A percentile compares a stretch with the other conserved stretches of the same genome.
phyloP scores from a whole-genome alignment of 768 basidiomycete genomes.

The Tulasnella sp. region DNA sequence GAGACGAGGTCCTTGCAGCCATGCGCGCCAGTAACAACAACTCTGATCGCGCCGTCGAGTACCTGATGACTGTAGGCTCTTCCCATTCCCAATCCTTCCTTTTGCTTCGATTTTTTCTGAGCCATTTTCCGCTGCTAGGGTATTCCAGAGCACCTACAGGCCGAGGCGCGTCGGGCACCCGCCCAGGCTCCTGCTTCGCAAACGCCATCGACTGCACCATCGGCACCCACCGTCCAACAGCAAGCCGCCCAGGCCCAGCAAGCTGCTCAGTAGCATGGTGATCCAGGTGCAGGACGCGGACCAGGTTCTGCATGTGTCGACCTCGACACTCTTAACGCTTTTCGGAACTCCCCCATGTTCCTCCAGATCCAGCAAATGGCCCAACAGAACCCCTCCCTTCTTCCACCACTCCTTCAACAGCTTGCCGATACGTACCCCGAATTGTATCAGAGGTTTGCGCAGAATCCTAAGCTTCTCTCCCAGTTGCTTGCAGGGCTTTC shows the following conservation, averaged over 20 bases:
- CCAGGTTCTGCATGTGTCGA: conserved; percentile 41
- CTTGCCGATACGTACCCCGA: conserved; percentile 69
- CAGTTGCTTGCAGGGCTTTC: conserved; percentile 53
- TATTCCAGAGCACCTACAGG: conserved; percentile 67
- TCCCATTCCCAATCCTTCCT: background rate
- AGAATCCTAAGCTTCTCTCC: conserved; percentile 67
- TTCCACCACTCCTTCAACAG: conserved; percentile 82
- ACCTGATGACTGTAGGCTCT: conserved; percentile 77
- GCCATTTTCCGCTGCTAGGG: conserved; percentile 51
- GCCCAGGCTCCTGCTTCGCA: conserved; percentile 40
- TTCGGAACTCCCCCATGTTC: conserved; percentile 62
- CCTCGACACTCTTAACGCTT: conserved; percentile 46
- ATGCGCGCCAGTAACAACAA: conserved; percentile 95
- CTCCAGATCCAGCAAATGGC: conserved; percentile 69
- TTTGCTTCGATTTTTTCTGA: conserved; percentile 19
- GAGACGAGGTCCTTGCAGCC: conserved; percentile 79
- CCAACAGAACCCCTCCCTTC: conserved; percentile 66
- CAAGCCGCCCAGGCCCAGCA: conserved; percentile 44
- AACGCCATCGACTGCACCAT: conserved; percentile 35
- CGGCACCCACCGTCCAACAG: conserved; percentile 34
- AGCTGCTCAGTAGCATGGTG: conserved; percentile 37
- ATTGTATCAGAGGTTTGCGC: conserved; percentile 62
- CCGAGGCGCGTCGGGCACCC: conserved; percentile 44
- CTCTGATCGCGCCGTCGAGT: conserved; percentile 95
- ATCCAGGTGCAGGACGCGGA: conserved; percentile 41